Conservation (phyloP, 2,329 filamentous ascomycete species). For the Didymosphaeria variabile region DNA sequence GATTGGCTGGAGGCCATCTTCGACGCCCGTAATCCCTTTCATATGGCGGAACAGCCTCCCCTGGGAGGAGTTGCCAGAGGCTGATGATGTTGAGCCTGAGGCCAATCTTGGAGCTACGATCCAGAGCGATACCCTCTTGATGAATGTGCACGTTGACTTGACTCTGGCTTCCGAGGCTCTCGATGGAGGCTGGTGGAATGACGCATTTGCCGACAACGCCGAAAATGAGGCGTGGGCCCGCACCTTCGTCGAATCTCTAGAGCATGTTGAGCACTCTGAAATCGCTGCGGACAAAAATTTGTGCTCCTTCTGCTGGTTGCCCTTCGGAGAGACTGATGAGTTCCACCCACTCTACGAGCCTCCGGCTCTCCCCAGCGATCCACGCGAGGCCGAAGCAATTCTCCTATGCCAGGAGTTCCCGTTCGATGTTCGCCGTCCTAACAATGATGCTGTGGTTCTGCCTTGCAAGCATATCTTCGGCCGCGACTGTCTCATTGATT, state of each 20-base stretch:
- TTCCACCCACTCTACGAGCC: constrained; percentile 11
- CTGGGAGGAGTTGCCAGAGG: too few species aligned
- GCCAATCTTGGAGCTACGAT: too few species aligned
- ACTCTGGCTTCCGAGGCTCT: too few species aligned
- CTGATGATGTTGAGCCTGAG: too few species aligned
- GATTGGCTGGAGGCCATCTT: too few species aligned
- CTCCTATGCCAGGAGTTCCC: neutral
- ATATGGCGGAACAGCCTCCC: too few species aligned
- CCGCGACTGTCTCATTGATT: constrained; percentile 18
- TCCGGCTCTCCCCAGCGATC: constrained; percentile 3
- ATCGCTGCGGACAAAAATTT: constrained; percentile 17
- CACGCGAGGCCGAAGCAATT: neutral
- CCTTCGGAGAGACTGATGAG: constrained; percentile 19
- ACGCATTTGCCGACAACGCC: too few species aligned
- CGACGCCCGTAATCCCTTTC: too few species aligned
- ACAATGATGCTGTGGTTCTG: constrained; percentile 22
- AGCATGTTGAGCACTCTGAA: neutral
- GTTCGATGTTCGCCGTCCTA: neutral
- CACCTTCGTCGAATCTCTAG: neutral
- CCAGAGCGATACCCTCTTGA: too few species aligned
- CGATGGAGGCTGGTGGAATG: too few species aligned
- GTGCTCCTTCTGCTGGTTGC: constrained; percentile 24
- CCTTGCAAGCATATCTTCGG: constrained; percentile 25
- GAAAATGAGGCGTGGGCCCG: neutral
- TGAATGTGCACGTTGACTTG: too few species aligned